Base-by-base conservation (phyloP, 1,284 basidiomycete species). In the Trichosporon coremiiforme region DNA sequence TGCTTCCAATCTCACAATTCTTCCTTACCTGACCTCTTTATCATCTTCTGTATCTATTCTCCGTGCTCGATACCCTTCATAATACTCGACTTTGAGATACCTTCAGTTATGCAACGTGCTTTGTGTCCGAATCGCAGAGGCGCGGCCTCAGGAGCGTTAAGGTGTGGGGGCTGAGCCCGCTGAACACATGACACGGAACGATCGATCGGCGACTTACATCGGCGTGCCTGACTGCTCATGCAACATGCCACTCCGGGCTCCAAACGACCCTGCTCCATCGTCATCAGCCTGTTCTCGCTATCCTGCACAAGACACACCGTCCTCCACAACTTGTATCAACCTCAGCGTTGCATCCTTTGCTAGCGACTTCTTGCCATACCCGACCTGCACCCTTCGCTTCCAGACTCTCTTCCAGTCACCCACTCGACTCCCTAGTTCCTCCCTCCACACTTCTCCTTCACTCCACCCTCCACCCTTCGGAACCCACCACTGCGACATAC, bases 191-290 rank as follows among this genome's bases (percentile, higher is more conserved):
- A 53, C 50, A 4, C 33, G 15, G 50, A 17, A 20, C 9, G 50
- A 53, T 53, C 57, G 57, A 62, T 62, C 57, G 57, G 57, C 57
- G 57, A 62, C 57, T 33, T 31, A 35, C 31, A 33, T 62, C 29
- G 29, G 57, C 31, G 57, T 62, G 57, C 57, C 31, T n/a, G 29
- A 25, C 9, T 31, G 29, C 25, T 33, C 29, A 17, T 17, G 29
- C 31, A n/a, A 20, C 29, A 35, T 35, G 57, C 57, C 29, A 33
- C 29, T 62, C 15, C 57, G n/a, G 57, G 57, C 57, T 33, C 29
- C 29, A n/a, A 62, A n/a, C 29, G 57, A 31, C 57, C 57, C 57
- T 31, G 57, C 57, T 17, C 20, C 57, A 13, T 62, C 57, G 57
- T 62, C 57, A 62, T 62, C 57, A n/a, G 57, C 7, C 20, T n/a